phyloP scores from a whole-genome alignment of 345 rosid genomes.

The Zanthoxylum bungeanum region DNA sequence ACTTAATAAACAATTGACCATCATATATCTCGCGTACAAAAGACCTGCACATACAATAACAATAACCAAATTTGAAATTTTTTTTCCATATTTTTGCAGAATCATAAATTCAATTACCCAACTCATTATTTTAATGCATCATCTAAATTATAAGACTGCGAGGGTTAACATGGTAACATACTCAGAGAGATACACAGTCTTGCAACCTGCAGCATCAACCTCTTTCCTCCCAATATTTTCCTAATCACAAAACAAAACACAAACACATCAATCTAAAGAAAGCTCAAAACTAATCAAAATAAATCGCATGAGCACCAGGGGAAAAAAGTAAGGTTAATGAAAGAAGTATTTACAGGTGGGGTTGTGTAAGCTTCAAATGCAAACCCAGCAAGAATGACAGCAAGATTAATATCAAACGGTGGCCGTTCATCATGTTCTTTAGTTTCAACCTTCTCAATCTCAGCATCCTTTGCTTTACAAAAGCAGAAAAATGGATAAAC shows the following conservation, averaged over 20 bases:
- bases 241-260: conserved; percentile 32
- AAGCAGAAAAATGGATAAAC: conserved; percentile 29
- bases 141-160: background rate
- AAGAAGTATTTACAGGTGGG: conserved; percentile 48
- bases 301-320: background rate
- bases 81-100: background rate
- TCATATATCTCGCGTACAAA: conserved; percentile 80
- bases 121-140: background rate
- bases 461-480: conserved; percentile 30
- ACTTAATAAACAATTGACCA: conserved; percentile 76
- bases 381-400: conserved; percentile 92
- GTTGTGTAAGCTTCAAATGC: conserved; percentile 88
- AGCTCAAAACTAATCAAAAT: background rate
- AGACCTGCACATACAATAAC: conserved; percentile 43
- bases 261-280: background rate
- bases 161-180: conserved; percentile 33
- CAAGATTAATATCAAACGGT: conserved; percentile 84
- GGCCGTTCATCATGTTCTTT: conserved; percentile 45
- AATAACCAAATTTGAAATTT: background rate
- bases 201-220: conserved; percentile 79
- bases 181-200: conserved; percentile 80
- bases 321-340: background rate
- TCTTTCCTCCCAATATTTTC: conserved; percentile 64
- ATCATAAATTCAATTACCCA: background rate
- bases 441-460: conserved; percentile 26